A percentile compares a stretch with the other conserved stretches of the same genome.
phyloP scores from a whole-genome alignment of 768 basidiomycete genomes.

The Podaxis sp. region DNA sequence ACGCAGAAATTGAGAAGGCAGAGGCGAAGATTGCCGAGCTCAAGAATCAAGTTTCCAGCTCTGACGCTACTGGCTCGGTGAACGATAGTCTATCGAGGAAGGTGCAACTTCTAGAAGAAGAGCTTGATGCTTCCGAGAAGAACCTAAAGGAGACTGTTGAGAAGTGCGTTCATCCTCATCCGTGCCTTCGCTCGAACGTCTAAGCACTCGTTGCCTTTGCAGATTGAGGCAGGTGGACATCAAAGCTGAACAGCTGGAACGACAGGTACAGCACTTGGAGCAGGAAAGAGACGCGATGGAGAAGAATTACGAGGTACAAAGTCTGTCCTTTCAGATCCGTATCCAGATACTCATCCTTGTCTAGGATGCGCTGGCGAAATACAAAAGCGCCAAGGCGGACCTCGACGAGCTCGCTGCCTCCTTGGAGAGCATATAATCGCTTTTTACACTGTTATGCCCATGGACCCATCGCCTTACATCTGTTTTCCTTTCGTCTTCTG shows the following conservation, averaged over 20 bases:
- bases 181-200: background rate
- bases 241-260: conserved; percentile 98
- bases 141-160: conserved; percentile 95
- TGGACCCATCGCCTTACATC: conserved; percentile 3
- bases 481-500: background rate
- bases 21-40: conserved; percentile 62
- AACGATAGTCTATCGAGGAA: conserved; percentile 78
- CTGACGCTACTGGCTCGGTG: conserved; percentile 70
- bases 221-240: conserved; percentile 96
- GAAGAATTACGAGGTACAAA: conserved; percentile 85
- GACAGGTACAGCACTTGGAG: conserved; percentile 81
- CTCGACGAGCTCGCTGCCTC: conserved; percentile 75
- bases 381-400: conserved; percentile 68
- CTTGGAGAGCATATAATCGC: conserved; percentile 66
- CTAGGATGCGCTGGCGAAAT: conserved; percentile 74
- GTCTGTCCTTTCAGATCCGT: background rate
- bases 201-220: background rate
- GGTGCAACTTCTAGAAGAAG: conserved; percentile 89
- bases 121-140: conserved; percentile 94
- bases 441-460: background rate
- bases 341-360: conserved; percentile 5
- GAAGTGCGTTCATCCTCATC: conserved; percentile 58
- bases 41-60: conserved; percentile 47
- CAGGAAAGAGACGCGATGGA: conserved; percentile 93
- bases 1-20: conserved; percentile 63